These are phyloP conservation scores for Suhomyces tanzawaensis DNA, from an alignment of 805 yeast species.

Conservation along the genomic window DNA sequence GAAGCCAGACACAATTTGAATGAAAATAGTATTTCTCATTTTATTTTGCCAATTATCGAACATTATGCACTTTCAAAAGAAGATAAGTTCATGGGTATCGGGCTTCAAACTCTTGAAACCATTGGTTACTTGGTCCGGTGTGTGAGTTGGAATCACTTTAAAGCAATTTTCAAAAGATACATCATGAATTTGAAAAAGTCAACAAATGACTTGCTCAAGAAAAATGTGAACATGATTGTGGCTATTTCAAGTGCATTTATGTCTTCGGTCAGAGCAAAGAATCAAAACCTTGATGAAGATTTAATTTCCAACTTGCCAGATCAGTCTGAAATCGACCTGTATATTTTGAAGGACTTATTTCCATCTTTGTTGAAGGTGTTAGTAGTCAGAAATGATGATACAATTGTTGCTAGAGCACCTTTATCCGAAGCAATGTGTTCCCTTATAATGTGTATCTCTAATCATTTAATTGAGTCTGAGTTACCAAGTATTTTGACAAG, in stretches of 20 bases:
- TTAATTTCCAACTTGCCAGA: constrained; percentile 27
- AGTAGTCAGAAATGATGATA: constrained; percentile 70
- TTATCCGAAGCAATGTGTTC: constrained; percentile 77
- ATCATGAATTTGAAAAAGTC: constrained; percentile 41
- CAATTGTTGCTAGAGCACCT: constrained; percentile 71
- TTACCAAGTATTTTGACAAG: constrained; percentile 82
- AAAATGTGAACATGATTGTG: constrained; percentile 56
- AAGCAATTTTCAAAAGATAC: constrained; percentile 71
- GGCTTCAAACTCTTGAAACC: constrained; percentile 63
- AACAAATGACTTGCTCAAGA: constrained; percentile 48
- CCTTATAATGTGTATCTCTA: constrained; percentile 59
- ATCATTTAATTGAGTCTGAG: constrained; percentile 51
- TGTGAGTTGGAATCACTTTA: constrained; percentile 76
- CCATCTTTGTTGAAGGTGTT: constrained; percentile 62
- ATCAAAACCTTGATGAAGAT: constrained; percentile 14
- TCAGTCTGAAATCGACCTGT: constrained; percentile 25
- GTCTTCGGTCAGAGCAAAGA: constrained; percentile 26
- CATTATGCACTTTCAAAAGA: constrained; percentile 65
- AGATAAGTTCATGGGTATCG: constrained; percentile 54
- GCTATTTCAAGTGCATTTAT: constrained; percentile 51
- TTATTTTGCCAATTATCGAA: constrained; percentile 82
- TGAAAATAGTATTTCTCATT: constrained; percentile 67
- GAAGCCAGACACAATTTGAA: constrained; percentile 47
- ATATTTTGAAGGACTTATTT: constrained; percentile 55
- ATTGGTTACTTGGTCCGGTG: constrained; percentile 57